Evolutionary conservation across 805 yeast genomes (phyloP).

Genomic region (Cyberlindnera petersonii): DNA sequence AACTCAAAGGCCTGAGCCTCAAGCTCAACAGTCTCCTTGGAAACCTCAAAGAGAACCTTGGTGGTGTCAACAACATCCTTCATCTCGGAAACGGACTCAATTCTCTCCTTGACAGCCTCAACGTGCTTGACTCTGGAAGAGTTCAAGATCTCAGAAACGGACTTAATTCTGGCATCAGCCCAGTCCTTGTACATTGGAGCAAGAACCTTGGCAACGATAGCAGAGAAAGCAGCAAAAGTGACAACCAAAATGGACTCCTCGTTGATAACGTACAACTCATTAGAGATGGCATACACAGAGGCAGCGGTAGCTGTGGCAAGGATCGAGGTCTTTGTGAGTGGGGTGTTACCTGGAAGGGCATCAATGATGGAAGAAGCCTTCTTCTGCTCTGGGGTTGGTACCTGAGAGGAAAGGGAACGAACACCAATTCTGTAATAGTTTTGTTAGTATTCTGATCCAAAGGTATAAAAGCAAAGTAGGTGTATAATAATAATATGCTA

Average conservation of each 20-base stretch:
- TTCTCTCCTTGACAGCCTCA: constrained; percentile 89
- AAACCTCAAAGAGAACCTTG: constrained; percentile 84
- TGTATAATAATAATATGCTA: too few relatives aligned
- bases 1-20: constrained; percentile 93
- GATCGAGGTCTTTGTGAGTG: constrained; percentile 88
- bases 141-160: constrained; percentile 77
- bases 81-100: constrained; percentile 79
- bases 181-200: constrained; percentile 94
- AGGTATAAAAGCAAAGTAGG: too few relatives aligned
- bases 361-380: constrained; percentile 88
- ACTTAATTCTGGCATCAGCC: constrained; percentile 82
- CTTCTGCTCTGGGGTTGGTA: constrained; percentile 65
- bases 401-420: constrained; percentile 63
- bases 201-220: constrained; percentile 74
- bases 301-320: constrained; percentile 95
- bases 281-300: constrained; percentile 87
- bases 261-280: constrained; percentile 87
- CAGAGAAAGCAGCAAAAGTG: constrained; percentile 75
- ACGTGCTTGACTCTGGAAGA: constrained; percentile 88
- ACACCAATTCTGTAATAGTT: constrained; percentile 42
- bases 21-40: constrained; percentile 93
- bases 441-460: constrained; percentile 7
- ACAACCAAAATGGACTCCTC: constrained; percentile 86
- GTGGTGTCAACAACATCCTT: constrained; percentile 91
- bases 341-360: constrained; percentile 88